A percentile compares a stretch with the other conserved stretches of the same genome.
Conservation (phyloP, 2,329 filamentous ascomycete genomes). For the Microcyclospora tardicrescens region DNA sequence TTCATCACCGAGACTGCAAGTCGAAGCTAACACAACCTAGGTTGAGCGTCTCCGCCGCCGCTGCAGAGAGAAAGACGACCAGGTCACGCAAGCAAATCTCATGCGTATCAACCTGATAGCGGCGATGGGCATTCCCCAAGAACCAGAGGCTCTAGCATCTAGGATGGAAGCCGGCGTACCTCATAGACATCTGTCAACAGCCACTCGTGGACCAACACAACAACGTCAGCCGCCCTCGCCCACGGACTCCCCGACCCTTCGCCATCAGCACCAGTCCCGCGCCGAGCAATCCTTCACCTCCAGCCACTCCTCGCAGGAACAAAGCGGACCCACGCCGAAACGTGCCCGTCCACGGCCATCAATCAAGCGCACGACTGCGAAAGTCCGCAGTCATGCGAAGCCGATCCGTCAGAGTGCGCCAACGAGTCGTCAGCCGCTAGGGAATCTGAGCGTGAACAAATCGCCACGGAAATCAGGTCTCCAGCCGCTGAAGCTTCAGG, state of each 20-base stretch:
- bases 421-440: conserved; percentile 15
- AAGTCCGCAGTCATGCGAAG: conserved; percentile 7
- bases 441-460: conserved; percentile 15
- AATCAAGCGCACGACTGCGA: conserved; percentile 15
- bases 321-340: conserved; percentile 28
- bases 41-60: conserved; percentile 20
- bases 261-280: conserved; percentile 6
- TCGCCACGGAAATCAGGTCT: conserved; percentile 9
- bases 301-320: conserved; percentile 18
- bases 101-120: conserved; percentile 26
- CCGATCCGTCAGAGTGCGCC: conserved; percentile 10
- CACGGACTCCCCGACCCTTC: conserved; percentile 1
- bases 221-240: too few relatives aligned
- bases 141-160: conserved; percentile 7
- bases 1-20: not conserved
- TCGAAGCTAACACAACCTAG: conserved; percentile 1
- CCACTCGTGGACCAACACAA: conserved; percentile 3
- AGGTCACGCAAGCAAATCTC: conserved; percentile 26
- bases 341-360: conserved; percentile 25
- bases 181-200: conserved; percentile 2
- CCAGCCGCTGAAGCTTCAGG: conserved; percentile 9
- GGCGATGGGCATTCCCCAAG: conserved; percentile 21
- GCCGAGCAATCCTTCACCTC: conserved; percentile 14
- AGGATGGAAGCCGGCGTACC: conserved; percentile 3
- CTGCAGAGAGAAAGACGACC: conserved; percentile 23